Conservation (phyloP, 163 green algal genomes). For the Scenedesmus sp. region DNA sequence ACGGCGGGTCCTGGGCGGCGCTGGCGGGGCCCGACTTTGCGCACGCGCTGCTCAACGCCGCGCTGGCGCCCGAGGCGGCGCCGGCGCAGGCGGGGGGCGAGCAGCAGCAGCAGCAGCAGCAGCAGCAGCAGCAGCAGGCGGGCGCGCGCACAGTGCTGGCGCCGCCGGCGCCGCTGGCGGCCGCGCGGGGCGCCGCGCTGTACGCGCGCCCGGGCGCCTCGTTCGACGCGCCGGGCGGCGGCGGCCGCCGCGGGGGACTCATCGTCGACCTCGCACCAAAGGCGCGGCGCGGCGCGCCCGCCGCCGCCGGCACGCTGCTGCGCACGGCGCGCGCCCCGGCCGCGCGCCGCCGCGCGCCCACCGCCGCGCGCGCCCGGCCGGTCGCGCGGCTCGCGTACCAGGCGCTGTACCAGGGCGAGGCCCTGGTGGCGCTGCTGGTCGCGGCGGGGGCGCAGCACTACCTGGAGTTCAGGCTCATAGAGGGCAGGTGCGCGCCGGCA, state of each 20-base stretch:
- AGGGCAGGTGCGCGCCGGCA: slow-evolving; percentile 53
- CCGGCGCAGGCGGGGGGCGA: not conserved
- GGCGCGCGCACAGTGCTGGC: not conserved
- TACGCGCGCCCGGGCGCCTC: not conserved
- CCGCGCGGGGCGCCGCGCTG: not conserved
- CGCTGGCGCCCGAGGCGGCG: not conserved
- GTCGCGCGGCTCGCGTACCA: too few relatives aligned
- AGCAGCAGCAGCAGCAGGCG: slow-evolving; percentile 27
- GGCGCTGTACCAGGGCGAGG: slow-evolving; percentile 62
- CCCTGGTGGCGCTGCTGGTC: slow-evolving; percentile 61
- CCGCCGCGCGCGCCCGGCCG: too few relatives aligned
- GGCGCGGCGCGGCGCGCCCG: slow-evolving; percentile 30
- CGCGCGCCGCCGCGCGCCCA: too few relatives aligned
- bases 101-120: slow-evolving; percentile 2
- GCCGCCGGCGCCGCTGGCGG: slow-evolving; percentile 3
- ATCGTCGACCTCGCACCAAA: slow-evolving; percentile 59
- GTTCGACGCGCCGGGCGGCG: not conserved
- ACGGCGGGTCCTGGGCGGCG: slow-evolving; percentile 54
- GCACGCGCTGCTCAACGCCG: not conserved
- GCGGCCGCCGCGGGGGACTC: slow-evolving; percentile 9
- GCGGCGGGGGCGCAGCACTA: slow-evolving; percentile 58
- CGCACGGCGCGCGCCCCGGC: too few relatives aligned
- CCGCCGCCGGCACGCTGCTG: too few relatives aligned
- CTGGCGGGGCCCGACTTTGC: slow-evolving; percentile 38
- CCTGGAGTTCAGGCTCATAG: slow-evolving; percentile 69